Evolutionary conservation across 139 green algal species (phyloP), one percentile per base, ranked within the genome.

Genomic region (Coelastrella sp.): DNA sequence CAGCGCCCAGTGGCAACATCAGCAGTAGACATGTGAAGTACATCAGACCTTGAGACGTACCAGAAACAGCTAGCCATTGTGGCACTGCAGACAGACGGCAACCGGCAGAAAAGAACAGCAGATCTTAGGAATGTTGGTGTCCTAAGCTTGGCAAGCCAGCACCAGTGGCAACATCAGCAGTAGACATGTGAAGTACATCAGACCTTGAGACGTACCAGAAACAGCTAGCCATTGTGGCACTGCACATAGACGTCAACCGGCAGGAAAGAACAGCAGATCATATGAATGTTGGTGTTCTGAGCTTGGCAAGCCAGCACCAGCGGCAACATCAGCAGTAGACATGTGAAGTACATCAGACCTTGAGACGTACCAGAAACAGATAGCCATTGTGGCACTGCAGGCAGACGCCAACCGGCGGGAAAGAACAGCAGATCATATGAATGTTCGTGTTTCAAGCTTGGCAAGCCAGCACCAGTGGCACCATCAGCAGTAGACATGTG

Each of bases 251-350:
- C 32, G 32, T 47, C n/a, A 80, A 23, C 4, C 14, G 74, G 8
- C 57, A 13, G 19, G 19, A 23, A 19, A 23, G 22, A 80, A 23
- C 74, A 60, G 74, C 22, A n/a, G 74, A 3, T 47, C 32, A 47
- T 47, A 47, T 47, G 32, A 47, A 47, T 47, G 32, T 47, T 83
- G 77, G n/a, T 16, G 32, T 23, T 17, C 79, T n/a, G 75, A 11
- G 58, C 20, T 86, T 10, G 13, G 17, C n/a, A 86, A 19, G 16
- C 82, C 82, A 10, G 82, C 64, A 5, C 82, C 82, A 87, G 23
- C 20, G 82, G 82, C 82, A 87, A 16, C 82, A 87, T 87, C 64
- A 87, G 65, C 64, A 87, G 82, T 65, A 87, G 82, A 64, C 82
- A 87, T 16, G 23, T 87, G 11, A 47, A 32, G 19, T 87, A 87